phyloP scores from a whole-genome alignment of 495 filamentous ascomycete species.

The Penicillium canariense region DNA sequence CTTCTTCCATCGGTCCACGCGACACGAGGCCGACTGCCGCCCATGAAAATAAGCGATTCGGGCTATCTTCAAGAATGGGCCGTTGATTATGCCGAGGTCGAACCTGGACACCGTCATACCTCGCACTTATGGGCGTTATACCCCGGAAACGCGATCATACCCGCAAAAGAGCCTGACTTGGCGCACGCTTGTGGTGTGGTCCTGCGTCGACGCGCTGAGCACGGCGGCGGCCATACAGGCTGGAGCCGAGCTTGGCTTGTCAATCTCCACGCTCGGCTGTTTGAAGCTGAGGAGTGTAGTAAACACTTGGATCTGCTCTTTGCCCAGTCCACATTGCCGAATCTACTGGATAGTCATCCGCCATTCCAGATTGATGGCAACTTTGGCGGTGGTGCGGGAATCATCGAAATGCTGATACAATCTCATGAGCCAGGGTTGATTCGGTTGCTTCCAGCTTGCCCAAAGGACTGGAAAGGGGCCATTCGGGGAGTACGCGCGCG shows the following conservation, averaged over 20 bases:
- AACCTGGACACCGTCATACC: constrained; percentile 50
- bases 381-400: constrained; percentile 47
- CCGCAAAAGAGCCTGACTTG: constrained; percentile 21
- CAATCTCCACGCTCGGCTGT: constrained; percentile 35
- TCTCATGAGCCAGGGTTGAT: constrained; percentile 44
- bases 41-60: constrained; percentile 33
- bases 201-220: constrained; percentile 34
- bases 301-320: constrained; percentile 38
- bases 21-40: constrained; percentile 26
- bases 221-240: constrained; percentile 48
- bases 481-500: constrained; percentile 40
- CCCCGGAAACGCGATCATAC: constrained; percentile 29
- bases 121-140: constrained; percentile 47
- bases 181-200: constrained; percentile 38
- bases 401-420: constrained; percentile 52
- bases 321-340: constrained; percentile 37
- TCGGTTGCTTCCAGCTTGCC: constrained; percentile 45
- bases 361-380: constrained; percentile 55
- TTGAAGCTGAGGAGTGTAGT: constrained; percentile 31
- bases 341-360: constrained; percentile 44
- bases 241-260: constrained; percentile 51
- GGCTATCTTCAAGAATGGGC: constrained; percentile 52
- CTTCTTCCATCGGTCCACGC: constrained; percentile 16
- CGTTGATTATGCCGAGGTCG: constrained; percentile 42
- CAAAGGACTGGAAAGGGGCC: constrained; percentile 34